These are phyloP conservation scores for Trifolium subterraneum DNA, from an alignment of 306 rosid species.

Conservation along the genomic window DNA sequence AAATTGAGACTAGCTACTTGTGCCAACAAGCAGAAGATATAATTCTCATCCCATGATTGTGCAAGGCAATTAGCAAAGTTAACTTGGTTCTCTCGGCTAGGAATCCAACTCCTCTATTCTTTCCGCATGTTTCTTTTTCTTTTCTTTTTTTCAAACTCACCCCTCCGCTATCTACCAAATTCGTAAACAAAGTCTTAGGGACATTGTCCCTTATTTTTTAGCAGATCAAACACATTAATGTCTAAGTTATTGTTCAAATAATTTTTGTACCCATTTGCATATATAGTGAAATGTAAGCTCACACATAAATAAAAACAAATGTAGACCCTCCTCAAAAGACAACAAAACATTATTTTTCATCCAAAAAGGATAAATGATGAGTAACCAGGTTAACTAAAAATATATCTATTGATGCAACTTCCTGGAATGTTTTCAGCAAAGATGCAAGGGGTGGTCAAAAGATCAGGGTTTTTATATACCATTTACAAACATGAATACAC, in stretches of 20 bases:
- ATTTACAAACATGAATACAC: constrained; percentile 32
- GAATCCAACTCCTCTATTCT: too few relatives aligned
- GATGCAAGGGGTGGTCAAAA: constrained; percentile 31
- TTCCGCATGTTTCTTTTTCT: too few relatives aligned
- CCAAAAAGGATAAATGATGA: constrained; percentile 6
- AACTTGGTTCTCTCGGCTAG: too few relatives aligned
- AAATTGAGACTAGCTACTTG: too few relatives aligned
- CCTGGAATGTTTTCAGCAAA: constrained; percentile 4
- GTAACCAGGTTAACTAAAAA: neutral
- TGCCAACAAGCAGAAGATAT: too few relatives aligned
- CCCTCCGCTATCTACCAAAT: too few relatives aligned
- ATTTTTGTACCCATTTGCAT: neutral
- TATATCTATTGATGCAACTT: constrained; percentile 22
- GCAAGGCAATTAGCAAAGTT: too few relatives aligned
- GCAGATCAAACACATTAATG: too few relatives aligned
- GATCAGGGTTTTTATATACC: constrained; percentile 3
- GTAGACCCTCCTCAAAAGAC: neutral
- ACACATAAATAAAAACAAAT: neutral
- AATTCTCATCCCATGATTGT: too few relatives aligned
- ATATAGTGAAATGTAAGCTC: neutral
- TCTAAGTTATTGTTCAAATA: neutral
- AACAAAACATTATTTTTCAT: constrained; percentile 10
- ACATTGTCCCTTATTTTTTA: too few relatives aligned
- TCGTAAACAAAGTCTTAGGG: too few relatives aligned
- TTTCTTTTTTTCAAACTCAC: too few relatives aligned